These are phyloP conservation scores for Yarrowia bubula DNA, from an alignment of 805 yeast genomes.

Conservation along the genomic window DNA sequence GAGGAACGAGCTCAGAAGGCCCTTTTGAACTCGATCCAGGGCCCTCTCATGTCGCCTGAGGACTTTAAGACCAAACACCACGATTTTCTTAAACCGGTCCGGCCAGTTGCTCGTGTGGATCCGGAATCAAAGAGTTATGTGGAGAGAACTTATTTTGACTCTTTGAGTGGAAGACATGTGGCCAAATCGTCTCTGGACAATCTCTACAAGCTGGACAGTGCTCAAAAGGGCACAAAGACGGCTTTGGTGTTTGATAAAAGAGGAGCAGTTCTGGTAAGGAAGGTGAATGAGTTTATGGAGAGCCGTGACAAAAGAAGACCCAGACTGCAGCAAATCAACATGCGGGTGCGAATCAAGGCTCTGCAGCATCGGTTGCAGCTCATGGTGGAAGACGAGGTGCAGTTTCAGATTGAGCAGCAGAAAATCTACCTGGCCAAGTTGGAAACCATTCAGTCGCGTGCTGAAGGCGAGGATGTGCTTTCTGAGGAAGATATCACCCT, in stretches of 20 bases:
- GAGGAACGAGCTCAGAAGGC: not conserved
- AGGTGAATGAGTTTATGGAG: not conserved
- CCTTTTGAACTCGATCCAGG: slow-evolving; percentile 11
- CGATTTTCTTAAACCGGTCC: not conserved
- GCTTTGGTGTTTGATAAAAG: not conserved
- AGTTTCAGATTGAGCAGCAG: not conserved
- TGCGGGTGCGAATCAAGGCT: not conserved
- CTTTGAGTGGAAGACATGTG: not conserved
- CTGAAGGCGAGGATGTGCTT: not conserved
- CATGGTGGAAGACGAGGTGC: not conserved
- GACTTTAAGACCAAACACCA: not conserved
- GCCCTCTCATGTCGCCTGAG: not conserved
- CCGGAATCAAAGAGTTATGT: not conserved
- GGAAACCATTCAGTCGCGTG: not conserved
- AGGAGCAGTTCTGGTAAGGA: not conserved
- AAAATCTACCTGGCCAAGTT: not conserved
- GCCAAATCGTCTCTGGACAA: not conserved
- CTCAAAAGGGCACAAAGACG: not conserved
- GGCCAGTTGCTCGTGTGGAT: no score
- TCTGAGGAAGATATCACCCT: not conserved
- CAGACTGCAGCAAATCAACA: not conserved
- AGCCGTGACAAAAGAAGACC: not conserved
- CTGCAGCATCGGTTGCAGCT: not conserved
- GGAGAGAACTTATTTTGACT: not conserved
- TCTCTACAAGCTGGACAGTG: not conserved